phyloP scores from a whole-genome alignment of 768 basidiomycete genomes.

The Dioszegia aurantiaca region DNA sequence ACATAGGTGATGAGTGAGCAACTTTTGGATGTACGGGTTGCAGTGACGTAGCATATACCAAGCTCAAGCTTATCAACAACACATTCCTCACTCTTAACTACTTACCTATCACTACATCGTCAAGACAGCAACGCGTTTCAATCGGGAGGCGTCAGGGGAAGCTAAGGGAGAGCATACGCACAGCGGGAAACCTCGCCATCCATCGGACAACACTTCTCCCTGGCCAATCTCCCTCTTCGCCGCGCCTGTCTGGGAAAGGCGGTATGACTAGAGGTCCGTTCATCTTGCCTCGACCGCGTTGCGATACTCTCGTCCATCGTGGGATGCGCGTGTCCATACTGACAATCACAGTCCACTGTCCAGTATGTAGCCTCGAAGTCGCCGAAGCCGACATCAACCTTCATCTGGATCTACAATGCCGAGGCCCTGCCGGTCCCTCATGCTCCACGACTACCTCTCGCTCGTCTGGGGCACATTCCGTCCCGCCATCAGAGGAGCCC shows the following conservation, averaged over 20 bases:
- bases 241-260: too few relatives aligned
- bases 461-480: neutral
- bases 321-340: too few relatives aligned
- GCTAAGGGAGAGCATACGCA: too few relatives aligned
- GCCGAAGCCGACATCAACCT: slow-evolving; percentile 38
- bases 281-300: neutral
- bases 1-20: too few relatives aligned
- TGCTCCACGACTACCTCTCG: neutral
- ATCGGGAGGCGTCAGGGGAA: too few relatives aligned
- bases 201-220: too few relatives aligned
- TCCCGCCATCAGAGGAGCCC: neutral
- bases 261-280: slow-evolving; percentile 7
- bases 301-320: too few relatives aligned
- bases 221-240: too few relatives aligned
- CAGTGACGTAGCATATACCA: neutral
- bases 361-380: slow-evolving; percentile 32
- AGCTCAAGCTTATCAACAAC: neutral
- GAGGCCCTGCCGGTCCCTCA: slow-evolving; percentile 18
- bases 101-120: too few relatives aligned
- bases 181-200: too few relatives aligned
- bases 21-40: too few relatives aligned
- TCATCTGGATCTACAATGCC: slow-evolving; percentile 41
- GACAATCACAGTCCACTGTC: slow-evolving; percentile 24
- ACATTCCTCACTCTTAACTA: neutral
- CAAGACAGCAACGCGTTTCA: too few relatives aligned